Percentiles rank a stretch among this genome's conserved stretches.
phyloP scores from a whole-genome alignment of 208 protist species.

The Crithidia thermophila region DNA sequence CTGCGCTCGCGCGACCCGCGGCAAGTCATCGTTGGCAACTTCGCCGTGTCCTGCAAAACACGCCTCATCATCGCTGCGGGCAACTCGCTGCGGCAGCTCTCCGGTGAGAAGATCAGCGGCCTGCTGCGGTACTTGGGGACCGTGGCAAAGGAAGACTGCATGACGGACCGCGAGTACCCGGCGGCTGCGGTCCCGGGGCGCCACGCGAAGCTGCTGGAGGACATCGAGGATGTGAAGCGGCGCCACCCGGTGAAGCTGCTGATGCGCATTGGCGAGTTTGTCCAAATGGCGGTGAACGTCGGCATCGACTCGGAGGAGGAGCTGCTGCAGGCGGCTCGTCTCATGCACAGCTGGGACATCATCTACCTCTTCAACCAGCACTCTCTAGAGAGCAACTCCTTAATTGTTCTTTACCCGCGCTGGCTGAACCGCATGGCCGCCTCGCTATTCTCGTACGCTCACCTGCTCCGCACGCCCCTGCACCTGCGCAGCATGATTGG shows the following conservation, averaged over 20 bases:
- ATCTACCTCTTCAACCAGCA: slow-evolving; percentile 79
- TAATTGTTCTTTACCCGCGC: slow-evolving; percentile 74
- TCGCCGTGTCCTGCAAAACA: slow-evolving; percentile 89
- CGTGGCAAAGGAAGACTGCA: slow-evolving; percentile 66
- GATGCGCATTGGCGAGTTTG: slow-evolving; percentile 73
- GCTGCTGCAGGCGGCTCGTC: slow-evolving; percentile 70
- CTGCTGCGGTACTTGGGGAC: slow-evolving; percentile 71
- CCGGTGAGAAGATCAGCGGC: slow-evolving; percentile 65
- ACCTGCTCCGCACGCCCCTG: slow-evolving; percentile 81
- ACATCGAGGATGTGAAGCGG: slow-evolving; percentile 61
- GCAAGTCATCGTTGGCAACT: slow-evolving; percentile 74
- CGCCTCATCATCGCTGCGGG: slow-evolving; percentile 78
- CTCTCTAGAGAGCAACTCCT: slow-evolving; percentile 67
- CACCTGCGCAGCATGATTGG: slow-evolving; percentile 86
- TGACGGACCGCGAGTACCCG: slow-evolving; percentile 72
- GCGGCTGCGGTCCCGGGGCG: slow-evolving; percentile 71
- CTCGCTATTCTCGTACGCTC: slow-evolving; percentile 84
- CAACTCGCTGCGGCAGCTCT: slow-evolving; percentile 48
- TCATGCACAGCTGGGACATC: slow-evolving; percentile 90
- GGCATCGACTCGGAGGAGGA: slow-evolving; percentile 79
- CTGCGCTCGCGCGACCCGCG: slow-evolving; percentile 24
- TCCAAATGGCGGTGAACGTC: slow-evolving; percentile 64
- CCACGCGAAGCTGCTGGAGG: slow-evolving; percentile 66
- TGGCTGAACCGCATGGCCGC: slow-evolving; percentile 86
- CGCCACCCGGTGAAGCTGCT: slow-evolving; percentile 70